Evolutionary conservation across 2,329 filamentous ascomycete species (phyloP).

Genomic region (Neoarthrinium moseri): DNA sequence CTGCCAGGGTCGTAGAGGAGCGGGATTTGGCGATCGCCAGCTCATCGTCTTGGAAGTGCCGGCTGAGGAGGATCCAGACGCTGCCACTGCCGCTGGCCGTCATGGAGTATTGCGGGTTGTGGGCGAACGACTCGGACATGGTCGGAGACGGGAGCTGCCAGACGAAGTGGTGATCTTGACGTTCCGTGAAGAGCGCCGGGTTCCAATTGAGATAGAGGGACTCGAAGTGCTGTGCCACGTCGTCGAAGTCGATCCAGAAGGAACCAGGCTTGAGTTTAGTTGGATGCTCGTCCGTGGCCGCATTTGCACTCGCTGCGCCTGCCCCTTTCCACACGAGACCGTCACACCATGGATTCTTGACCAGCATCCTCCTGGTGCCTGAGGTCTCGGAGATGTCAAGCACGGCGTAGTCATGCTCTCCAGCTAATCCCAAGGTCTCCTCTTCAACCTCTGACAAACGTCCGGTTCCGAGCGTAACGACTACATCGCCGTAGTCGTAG

Average conservation of each 20-base stretch:
- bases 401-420: constrained; percentile 92
- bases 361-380: constrained; percentile 66
- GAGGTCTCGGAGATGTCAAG: constrained; percentile 68
- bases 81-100: constrained; percentile 55
- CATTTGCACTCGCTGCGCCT: constrained; percentile 29
- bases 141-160: constrained; percentile 63
- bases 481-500: constrained; percentile 75
- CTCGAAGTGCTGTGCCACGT: constrained; percentile 88
- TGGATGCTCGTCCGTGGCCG: constrained; percentile 22
- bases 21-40: constrained; percentile 52
- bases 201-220: constrained; percentile 99
- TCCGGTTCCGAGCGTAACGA: constrained; percentile 89
- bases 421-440: constrained; percentile 75
- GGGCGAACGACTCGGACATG: constrained; percentile 54
- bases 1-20: constrained; percentile 32
- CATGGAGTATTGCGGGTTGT: constrained; percentile 73
- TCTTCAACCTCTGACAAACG: constrained; percentile 76
- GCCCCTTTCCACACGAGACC: constrained; percentile 70
- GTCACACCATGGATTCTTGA: constrained; percentile 96
- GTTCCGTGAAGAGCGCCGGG: constrained; percentile 73
- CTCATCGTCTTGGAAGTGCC: constrained; percentile 76
- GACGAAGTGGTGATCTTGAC: constrained; percentile 86
- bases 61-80: constrained; percentile 82
- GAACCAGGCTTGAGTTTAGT: constrained; percentile 60
- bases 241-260: constrained; percentile 90